phyloP scores from a whole-genome alignment of 2,329 filamentous ascomycete species.

The Scolecobasidium constrictum region DNA sequence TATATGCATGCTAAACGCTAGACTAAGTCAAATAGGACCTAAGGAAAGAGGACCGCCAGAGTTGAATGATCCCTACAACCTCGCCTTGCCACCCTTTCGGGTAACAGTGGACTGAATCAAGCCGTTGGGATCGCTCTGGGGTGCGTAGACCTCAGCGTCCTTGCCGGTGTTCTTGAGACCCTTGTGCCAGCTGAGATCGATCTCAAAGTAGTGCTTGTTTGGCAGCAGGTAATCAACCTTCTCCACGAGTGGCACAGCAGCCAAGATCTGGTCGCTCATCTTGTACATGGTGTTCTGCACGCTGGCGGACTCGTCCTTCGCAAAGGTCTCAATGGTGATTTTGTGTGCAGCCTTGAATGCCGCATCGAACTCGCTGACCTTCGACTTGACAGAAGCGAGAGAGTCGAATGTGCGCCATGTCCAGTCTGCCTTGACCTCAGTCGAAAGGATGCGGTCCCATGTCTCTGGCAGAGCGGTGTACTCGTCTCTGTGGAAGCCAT shows the following conservation, averaged over 20 bases:
- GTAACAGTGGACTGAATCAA: conserved; percentile 89
- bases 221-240: conserved; percentile 75
- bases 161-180: conserved; percentile 88
- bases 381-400: conserved; percentile 55
- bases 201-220: conserved; percentile 98
- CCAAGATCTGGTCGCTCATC: conserved; percentile 84
- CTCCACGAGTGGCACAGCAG: conserved; percentile 58
- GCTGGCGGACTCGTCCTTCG: conserved; percentile 79
- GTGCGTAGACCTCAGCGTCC: conserved; percentile 90
- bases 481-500: conserved; percentile 86
- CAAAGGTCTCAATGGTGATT: conserved; percentile 88
- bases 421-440: conserved; percentile 82
- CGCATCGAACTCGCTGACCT: conserved; percentile 59
- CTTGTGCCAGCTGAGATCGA: conserved; percentile 96
- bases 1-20: no score
- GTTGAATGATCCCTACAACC: no score
- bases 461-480: conserved; percentile 85
- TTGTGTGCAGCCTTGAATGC: conserved; percentile 68
- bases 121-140: conserved; percentile 86
- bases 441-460: conserved; percentile 92
- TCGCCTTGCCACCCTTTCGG: conserved; percentile 38
- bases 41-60: no score
- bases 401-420: conserved; percentile 64
- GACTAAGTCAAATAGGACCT: no score
- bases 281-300: conserved; percentile 99